phyloP scores from a whole-genome alignment of 2,329 filamentous ascomycete species.

The Trichoderma atrobrunneum region DNA sequence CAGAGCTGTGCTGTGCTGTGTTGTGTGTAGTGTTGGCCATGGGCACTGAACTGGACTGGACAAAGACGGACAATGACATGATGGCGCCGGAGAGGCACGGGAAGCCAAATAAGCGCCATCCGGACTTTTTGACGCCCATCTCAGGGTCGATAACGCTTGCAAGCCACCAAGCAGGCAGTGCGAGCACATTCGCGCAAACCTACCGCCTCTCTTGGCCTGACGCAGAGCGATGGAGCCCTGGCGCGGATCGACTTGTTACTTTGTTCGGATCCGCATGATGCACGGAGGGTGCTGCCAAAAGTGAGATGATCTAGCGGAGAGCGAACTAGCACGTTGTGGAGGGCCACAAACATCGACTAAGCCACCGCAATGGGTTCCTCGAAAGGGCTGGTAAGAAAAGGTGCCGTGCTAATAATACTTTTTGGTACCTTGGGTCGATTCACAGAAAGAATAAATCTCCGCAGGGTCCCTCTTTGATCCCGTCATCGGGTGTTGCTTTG shows the following conservation, averaged over 20 bases:
- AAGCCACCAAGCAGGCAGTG: background rate
- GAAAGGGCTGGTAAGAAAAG: slow-evolving; percentile 1
- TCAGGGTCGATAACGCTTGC: background rate
- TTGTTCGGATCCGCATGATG: slow-evolving; percentile 2
- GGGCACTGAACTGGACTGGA: background rate
- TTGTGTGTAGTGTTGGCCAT: background rate
- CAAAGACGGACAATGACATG: background rate
- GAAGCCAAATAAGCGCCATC: background rate
- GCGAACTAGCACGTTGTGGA: slow-evolving; percentile 10
- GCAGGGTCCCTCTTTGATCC: background rate
- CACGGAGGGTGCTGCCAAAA: slow-evolving; percentile 3
- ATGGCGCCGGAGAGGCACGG: background rate
- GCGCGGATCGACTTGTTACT: background rate
- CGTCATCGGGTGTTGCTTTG: background rate
- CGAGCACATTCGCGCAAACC: background rate
- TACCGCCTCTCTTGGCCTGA: background rate
- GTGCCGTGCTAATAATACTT: background rate
- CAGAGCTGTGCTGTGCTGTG: background rate
- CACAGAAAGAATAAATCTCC: slow-evolving; percentile 7
- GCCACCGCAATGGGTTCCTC: slow-evolving; percentile 12
- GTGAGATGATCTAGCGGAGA: slow-evolving; percentile 17
- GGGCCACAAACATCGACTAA: slow-evolving; percentile 16
- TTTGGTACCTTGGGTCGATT: background rate
- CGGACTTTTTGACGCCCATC: background rate
- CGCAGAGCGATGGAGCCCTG: background rate